A percentile compares a stretch with the other conserved stretches of the same genome.
Conservation (phyloP, 1,284 basidiomycete species). For the Ustilago esculenta region DNA sequence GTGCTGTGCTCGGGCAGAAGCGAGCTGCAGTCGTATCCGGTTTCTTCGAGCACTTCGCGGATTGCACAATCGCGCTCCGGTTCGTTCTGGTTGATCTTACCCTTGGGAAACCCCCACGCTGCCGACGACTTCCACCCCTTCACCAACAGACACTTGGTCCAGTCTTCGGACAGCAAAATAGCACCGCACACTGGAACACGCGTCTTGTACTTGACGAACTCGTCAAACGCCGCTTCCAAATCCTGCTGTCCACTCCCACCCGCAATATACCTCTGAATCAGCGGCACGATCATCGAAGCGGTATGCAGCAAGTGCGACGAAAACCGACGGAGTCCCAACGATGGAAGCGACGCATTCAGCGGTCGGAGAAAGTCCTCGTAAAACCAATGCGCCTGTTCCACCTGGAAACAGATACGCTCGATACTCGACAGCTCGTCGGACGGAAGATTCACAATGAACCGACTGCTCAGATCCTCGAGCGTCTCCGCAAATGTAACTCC, state of each 20-base stretch:
- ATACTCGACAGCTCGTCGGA: slow-evolving; percentile 89
- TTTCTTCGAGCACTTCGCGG: slow-evolving; percentile 71
- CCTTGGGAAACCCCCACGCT: slow-evolving; percentile 98
- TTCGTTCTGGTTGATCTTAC: slow-evolving; percentile 95
- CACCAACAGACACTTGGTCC: slow-evolving; percentile 76
- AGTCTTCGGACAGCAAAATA: slow-evolving; percentile 88
- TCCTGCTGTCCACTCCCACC: slow-evolving; percentile 53
- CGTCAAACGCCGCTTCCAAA: slow-evolving; percentile 63
- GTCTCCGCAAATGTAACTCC: slow-evolving; percentile 60
- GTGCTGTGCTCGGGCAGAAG: slow-evolving; percentile 53
- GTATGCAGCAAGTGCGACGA: slow-evolving; percentile 81
- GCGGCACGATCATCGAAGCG: slow-evolving; percentile 59
- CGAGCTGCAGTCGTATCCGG: slow-evolving; percentile 61
- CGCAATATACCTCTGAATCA: slow-evolving; percentile 64
- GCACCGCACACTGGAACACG: slow-evolving; percentile 98
- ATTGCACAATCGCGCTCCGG: slow-evolving; percentile 68
- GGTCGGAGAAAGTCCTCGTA: slow-evolving; percentile 96
- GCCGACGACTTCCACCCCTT: slow-evolving; percentile 97
- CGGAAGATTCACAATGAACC: slow-evolving; percentile 96
- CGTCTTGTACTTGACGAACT: slow-evolving; percentile 81
- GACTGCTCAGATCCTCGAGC: slow-evolving; percentile 70
- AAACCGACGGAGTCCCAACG: slow-evolving; percentile 82
- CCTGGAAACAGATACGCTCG: slow-evolving; percentile 96
- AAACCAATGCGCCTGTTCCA: slow-evolving; percentile 99
- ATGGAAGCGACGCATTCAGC: slow-evolving; percentile 85